phyloP scores from a whole-genome alignment of 2,329 filamentous ascomycete species.

The Colletotrichum sp. region DNA sequence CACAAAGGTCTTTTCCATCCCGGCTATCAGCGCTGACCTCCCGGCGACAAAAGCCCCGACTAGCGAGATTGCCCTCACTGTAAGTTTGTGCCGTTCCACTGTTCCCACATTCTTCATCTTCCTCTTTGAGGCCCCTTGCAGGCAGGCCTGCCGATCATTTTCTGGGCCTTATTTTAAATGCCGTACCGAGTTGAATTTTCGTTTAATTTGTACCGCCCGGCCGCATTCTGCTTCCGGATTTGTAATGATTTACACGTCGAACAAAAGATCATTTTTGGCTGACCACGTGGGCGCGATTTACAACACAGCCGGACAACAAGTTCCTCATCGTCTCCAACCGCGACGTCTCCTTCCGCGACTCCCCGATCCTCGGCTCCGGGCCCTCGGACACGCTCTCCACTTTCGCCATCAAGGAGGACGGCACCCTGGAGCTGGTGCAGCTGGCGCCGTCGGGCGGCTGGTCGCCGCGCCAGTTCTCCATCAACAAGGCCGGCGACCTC shows the following conservation, averaged over 20 bases:
- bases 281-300: neutral
- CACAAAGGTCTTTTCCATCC: slow-evolving; percentile 22
- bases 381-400: slow-evolving; percentile 22
- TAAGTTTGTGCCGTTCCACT: slow-evolving; percentile 6
- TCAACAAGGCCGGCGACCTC: slow-evolving; percentile 21
- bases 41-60: slow-evolving; percentile 20
- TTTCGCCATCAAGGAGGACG: slow-evolving; percentile 21
- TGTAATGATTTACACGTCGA: neutral
- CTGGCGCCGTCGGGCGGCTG: slow-evolving; percentile 20
- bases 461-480: slow-evolving; percentile 21
- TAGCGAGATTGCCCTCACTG: slow-evolving; percentile 24
- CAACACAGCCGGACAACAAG: slow-evolving; percentile 6
- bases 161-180: neutral
- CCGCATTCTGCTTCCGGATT: neutral
- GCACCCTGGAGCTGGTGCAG: slow-evolving; percentile 20
- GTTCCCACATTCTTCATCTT: neutral
- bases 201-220: neutral
- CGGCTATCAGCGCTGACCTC: slow-evolving; percentile 16
- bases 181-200: neutral
- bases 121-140: neutral
- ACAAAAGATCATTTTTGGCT: neutral
- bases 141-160: neutral
- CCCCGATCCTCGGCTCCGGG: slow-evolving; percentile 19
- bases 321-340: slow-evolving; percentile 21
- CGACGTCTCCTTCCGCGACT: slow-evolving; percentile 20